Conservation (phyloP, 768 basidiomycete species). For the Cystofilobasidium bisporidii region DNA sequence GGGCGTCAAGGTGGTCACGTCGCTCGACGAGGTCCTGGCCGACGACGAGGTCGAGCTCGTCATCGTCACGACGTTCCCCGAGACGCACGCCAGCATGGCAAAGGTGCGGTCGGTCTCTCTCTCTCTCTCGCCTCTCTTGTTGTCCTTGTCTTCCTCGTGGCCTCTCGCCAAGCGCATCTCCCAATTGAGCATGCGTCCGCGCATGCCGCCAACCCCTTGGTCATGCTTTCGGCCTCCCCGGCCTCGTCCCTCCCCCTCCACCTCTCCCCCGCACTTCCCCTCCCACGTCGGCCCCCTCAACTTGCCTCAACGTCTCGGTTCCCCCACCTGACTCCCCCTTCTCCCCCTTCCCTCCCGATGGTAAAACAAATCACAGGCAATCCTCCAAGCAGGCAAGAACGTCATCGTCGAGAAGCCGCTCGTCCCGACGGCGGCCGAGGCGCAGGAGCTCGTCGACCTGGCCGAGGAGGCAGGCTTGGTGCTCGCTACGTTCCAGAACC, state of each 20-base stretch:
- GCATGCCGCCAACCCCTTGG: neutral
- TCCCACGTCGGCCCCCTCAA: neutral
- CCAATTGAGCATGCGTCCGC: too few species aligned
- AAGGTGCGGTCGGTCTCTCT: conserved; percentile 40
- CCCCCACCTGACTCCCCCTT: too few species aligned
- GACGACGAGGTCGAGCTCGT: conserved; percentile 60
- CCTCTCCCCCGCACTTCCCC: neutral
- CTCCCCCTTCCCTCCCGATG: neutral
- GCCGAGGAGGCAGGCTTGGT: conserved; percentile 55
- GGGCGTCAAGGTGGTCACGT: conserved; percentile 49
- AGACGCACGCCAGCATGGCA: conserved; percentile 60
- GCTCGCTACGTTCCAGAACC: conserved; percentile 43
- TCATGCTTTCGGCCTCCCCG: too few species aligned
- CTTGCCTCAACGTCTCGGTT: too few species aligned
- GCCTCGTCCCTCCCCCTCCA: neutral
- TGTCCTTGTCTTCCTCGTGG: too few species aligned
- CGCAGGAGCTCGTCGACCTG: conserved; percentile 52
- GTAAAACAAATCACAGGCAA: neutral
- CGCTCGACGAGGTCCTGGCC: conserved; percentile 52
- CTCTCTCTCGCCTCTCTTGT: neutral
- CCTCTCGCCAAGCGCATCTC: too few species aligned
- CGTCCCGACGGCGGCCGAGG: conserved; percentile 53
- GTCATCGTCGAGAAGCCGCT: conserved; percentile 68
- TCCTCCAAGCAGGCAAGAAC: conserved; percentile 17
- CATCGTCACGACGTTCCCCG: conserved; percentile 56